A percentile compares a stretch with the other conserved stretches of the same genome.
Evolutionary conservation across 768 basidiomycete species (phyloP).

Genomic region (Russula olivacea): DNA sequence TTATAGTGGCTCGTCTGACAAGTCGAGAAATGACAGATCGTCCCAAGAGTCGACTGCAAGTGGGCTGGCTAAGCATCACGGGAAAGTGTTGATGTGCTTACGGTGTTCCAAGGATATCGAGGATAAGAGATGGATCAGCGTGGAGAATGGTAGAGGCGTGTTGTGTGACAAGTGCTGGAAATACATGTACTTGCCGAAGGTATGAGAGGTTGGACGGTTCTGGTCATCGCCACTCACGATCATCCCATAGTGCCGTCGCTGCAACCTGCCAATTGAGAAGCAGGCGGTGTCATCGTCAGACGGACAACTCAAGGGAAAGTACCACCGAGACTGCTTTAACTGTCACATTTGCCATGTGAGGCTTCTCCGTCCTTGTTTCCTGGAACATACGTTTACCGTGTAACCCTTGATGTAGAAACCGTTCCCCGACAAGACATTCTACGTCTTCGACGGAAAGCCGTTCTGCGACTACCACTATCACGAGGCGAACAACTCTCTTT

Average conservation of each 20-base stretch:
- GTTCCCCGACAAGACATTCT: slow-evolving; percentile 89
- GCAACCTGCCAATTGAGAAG: slow-evolving; percentile 81
- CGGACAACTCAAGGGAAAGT: slow-evolving; percentile 93
- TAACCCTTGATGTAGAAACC: slow-evolving; percentile 49
- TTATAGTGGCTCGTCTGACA: slow-evolving; percentile 27
- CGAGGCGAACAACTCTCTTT: slow-evolving; percentile 84
- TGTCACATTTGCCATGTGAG: slow-evolving; percentile 76
- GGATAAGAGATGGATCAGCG: slow-evolving; percentile 77
- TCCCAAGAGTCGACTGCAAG: slow-evolving; percentile 20
- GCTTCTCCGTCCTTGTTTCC: slow-evolving; percentile 14
- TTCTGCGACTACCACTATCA: slow-evolving; percentile 92
- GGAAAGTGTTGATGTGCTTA: slow-evolving; percentile 41
- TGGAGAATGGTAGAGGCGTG: slow-evolving; percentile 59
- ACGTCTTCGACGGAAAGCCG: slow-evolving; percentile 86
- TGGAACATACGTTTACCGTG: slow-evolving; percentile 6
- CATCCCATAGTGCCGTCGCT: slow-evolving; percentile 69
- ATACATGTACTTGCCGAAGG: slow-evolving; percentile 92
- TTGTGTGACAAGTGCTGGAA: slow-evolving; percentile 94
- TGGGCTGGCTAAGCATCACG: slow-evolving; percentile 7
- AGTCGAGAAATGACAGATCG: slow-evolving; percentile 29
- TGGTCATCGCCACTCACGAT: slow-evolving; percentile 13
- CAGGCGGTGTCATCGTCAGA: slow-evolving; percentile 88
- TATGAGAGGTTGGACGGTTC: slow-evolving; percentile 6
- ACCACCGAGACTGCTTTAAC: slow-evolving; percentile 87
- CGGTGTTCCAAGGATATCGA: slow-evolving; percentile 66